Evolutionary conservation across 176 grass and related monocot genomes (phyloP), one percentile per base, ranked within the genome.

Genomic region (Triticum urartu): DNA sequence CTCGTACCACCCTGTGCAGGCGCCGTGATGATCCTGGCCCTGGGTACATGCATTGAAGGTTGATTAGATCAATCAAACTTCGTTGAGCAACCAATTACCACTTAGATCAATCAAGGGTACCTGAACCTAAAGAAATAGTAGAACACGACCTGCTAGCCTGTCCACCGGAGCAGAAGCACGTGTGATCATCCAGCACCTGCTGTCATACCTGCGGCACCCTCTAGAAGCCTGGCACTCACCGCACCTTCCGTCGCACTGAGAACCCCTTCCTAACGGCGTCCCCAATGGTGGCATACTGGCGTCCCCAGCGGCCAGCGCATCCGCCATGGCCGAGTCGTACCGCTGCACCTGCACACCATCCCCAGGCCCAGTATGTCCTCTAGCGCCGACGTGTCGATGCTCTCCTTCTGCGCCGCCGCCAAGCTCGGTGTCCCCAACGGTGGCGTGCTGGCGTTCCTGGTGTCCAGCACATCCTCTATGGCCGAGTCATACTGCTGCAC

Each of bases 261-360:
- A 92, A 94, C 3, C 92, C 92, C 5, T 80, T 77, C 1, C 9
- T 79, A 0, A 94, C 15, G 36, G 38, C 87, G 9, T 69, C 61
- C 3, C 13, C 38, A 9, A 87, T 54, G 40, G 10, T 43, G 45
- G 45, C 45, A 3, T 45, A 45, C 43, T 45, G 21, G 79, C 79
- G 5, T 48, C 14, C 45, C 12, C 11, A 4, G 11, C 45, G 1
- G 12, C 45, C 45, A 48, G 45, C 45, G 12, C 45, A 48, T 48
- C 12, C 12, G 40, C 68, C 66, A 78, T 45, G 25, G 17, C 1
- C 4, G 48, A 20, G 32, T 47, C 65, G 81, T 40, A 79, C 24
- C 77, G 36, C 3, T 87, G 45, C 3, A 75, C 6, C 22, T 86
- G 8, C 85, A 94, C 4, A 64, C 40, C 45, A 48, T 12, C 45